A percentile compares a stretch with the other conserved stretches of the same genome.
Evolutionary conservation across 805 yeast species (phyloP).

Genomic region (Hanseniaspora hatyaiensis): DNA sequence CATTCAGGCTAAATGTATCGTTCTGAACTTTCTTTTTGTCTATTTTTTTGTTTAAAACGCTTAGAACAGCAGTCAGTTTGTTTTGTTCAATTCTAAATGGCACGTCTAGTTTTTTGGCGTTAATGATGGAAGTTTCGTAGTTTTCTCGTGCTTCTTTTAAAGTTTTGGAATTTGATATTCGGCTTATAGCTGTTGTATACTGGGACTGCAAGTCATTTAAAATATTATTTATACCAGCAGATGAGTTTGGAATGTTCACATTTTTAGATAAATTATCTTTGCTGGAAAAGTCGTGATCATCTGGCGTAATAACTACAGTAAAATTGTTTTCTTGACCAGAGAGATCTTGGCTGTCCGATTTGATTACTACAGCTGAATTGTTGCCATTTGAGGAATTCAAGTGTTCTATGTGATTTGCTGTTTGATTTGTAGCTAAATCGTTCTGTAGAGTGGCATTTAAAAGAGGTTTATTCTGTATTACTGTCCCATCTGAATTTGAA

Average conservation of each 20-base stretch:
- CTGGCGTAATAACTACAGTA: too few species aligned
- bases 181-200: background rate
- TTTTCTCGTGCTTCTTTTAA: background rate
- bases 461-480: background rate
- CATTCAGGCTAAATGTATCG: background rate
- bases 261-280: too few species aligned
- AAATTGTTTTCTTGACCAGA: background rate
- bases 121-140: background rate
- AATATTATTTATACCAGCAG: background rate
- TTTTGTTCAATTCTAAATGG: background rate
- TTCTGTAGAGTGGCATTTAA: background rate
- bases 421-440: too few species aligned
- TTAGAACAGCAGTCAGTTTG: background rate
- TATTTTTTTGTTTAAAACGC: conserved; percentile 5
- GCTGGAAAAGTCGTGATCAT: too few species aligned
- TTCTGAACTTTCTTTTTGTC: background rate
- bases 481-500: background rate
- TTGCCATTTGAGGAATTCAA: too few species aligned
- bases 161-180: background rate
- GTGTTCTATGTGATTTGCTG: background rate
- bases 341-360: background rate
- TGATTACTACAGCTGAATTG: too few species aligned
- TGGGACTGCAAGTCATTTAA: background rate
- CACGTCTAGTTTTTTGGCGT: background rate
- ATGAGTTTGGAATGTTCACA: too few species aligned